Evolutionary conservation across 192 early-diverging fungal genomes (phyloP).

Genomic region (Dimargaris verticillata): DNA sequence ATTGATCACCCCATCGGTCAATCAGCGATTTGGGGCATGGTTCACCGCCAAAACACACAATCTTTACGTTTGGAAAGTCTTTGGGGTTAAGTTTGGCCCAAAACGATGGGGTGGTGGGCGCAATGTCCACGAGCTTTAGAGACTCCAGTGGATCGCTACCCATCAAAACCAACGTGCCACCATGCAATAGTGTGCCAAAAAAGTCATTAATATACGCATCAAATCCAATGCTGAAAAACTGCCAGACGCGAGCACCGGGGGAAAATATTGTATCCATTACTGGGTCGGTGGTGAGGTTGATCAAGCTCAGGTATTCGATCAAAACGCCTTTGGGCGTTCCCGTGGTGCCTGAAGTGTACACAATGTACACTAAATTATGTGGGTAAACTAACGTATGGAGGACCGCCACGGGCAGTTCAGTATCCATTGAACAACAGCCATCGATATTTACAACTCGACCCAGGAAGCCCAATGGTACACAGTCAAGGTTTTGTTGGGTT

Average conservation of each 20-base stretch:
- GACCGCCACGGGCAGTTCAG: too few relatives aligned
- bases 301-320: slow-evolving; percentile 14
- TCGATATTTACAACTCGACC: too few relatives aligned
- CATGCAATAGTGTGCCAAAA: slow-evolving; percentile 8
- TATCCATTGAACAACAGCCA: too few relatives aligned
- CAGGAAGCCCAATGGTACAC: too few relatives aligned
- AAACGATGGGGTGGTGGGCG: neutral
- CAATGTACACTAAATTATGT: neutral
- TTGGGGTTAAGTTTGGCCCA: neutral
- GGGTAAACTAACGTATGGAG: too few relatives aligned
- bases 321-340: slow-evolving; percentile 19
- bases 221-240: slow-evolving; percentile 12
- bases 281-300: slow-evolving; percentile 11
- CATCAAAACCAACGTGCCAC: slow-evolving; percentile 10
- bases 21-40: neutral
- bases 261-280: neutral
- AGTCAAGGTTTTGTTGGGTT: neutral
- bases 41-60: slow-evolving; percentile 3
- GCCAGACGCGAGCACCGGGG: slow-evolving; percentile 4
- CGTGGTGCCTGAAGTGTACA: slow-evolving; percentile 17
- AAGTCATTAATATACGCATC: slow-evolving; percentile 11
- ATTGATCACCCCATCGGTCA: neutral
- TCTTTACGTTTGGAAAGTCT: neutral
- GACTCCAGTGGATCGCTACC: neutral
- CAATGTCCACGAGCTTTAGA: neutral